Base-by-base conservation (phyloP, 768 basidiomycete species). In the Daedalea quercina region DNA sequence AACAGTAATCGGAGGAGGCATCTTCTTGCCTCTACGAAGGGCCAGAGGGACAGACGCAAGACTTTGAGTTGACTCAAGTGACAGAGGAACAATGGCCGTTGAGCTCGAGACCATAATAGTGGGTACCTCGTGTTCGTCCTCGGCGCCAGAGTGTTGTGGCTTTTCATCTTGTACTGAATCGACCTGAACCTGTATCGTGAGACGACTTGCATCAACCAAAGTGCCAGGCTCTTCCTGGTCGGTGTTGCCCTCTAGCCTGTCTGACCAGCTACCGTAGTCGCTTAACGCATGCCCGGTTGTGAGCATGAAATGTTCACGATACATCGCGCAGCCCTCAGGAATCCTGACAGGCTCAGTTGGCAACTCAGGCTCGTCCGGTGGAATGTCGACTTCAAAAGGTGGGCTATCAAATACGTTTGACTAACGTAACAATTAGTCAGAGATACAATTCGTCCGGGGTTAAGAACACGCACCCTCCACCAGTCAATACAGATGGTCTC, bases 1-100 rank as follows among this genome's bases (percentile, higher is more conserved):
- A 44, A 68, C 52, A 57, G 52, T 51, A 51, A 69, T 67, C 35
- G 74, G 55, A 19, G 57, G 45, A 20, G 65, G 69, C 3, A 67
- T 54, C 33, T 65, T 62, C 60, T 66, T 65, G 41, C 74, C 74
- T 31, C 74, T 68, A 15, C 72, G 75, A 37, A 68, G 54, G 22
- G 75, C 73, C 11, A 76, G 52, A 7, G 74, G 65, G 15, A 60
- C 56, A 2, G 33, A 44, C 9, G 41, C 50, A 44, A 63, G 50
- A 54, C 61, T 61, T 23, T 63, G 66, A n/a, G 61, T 54, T 4
- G 67, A 66, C 37, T 64, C 58, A 12, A 67, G 52, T 31, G 61
- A 65, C 24, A 62, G 17, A 33, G 54, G 40, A 33, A 65, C 20
- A n/a, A 60, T 60, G 3, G 63, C 58, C 41, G 63, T 66, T 11